Conservation (phyloP, 192 early-diverging fungal species). For the Gonapodya sp. region DNA sequence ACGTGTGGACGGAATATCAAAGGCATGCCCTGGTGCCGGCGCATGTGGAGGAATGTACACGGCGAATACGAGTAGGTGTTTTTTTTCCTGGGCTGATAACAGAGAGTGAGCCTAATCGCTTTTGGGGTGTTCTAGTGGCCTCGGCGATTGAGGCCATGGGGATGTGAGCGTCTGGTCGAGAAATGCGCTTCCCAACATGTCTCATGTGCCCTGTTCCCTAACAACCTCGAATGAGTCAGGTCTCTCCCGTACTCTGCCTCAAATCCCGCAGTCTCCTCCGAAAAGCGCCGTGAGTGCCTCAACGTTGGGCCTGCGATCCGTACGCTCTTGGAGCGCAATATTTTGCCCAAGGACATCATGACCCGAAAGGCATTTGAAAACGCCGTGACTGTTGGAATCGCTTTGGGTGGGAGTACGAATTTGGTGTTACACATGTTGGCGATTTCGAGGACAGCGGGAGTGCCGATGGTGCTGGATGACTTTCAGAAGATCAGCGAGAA, state of each 20-base stretch:
- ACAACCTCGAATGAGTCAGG: background rate
- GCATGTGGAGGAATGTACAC: conserved; percentile 99
- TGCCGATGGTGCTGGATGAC: conserved; percentile 82
- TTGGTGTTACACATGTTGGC: conserved; percentile 93
- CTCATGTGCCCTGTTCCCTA: background rate
- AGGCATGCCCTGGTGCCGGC: conserved; percentile 71
- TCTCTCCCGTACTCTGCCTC: conserved; percentile 92
- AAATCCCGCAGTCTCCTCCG: conserved; percentile 78
- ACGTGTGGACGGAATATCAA: conserved; percentile 43
- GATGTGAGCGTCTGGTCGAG: conserved; percentile 40
- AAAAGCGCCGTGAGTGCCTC: conserved; percentile 83
- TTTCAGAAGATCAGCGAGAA: conserved; percentile 87
- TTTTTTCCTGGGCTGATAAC: background rate
- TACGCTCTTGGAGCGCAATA: conserved; percentile 78
- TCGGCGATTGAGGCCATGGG: conserved; percentile 95
- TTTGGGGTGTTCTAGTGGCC: conserved; percentile 58
- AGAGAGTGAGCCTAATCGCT: background rate
- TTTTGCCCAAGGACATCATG: conserved; percentile 93
- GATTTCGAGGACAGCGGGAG: conserved; percentile 69
- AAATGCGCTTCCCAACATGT: background rate
- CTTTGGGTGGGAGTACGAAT: conserved; percentile 95
- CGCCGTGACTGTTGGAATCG: conserved; percentile 86
- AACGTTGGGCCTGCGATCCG: conserved; percentile 77
- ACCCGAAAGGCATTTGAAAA: conserved; percentile 94
- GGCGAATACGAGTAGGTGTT: conserved; percentile 79